Base-by-base conservation (phyloP, 2,329 filamentous ascomycete species). In the Penicillium aurantiogriseum region DNA sequence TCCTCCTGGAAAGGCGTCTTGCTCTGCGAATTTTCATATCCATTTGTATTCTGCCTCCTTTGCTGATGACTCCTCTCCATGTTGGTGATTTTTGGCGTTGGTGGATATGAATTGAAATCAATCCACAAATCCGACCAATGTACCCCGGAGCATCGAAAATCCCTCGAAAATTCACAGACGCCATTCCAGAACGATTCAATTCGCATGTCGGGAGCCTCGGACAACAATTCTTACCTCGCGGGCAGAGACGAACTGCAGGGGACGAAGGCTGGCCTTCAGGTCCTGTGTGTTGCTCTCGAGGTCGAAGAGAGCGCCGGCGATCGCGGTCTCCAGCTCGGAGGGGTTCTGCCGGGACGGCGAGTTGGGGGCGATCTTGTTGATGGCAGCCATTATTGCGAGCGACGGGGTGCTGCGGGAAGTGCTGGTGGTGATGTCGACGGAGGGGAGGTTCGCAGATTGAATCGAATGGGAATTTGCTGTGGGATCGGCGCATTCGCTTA, bases 211-310 rank as follows among this genome's bases (percentile, higher is more conserved):
- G 52, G 59, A 21, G 23, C 43, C 23, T 53, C 23, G 29, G 29
- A 23, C 36, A 46, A 51, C 53, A 63, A 63, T 64, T 67, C 92
- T 92, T 89, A 99, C 94, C 93, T 99, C 94, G 82, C 92, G 91
- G 79, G 94, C 94, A 83, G 91, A 96, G 80, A 95, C 91, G 82
- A 99, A 92, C 87, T 99, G 94, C 82, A 99, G 88, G 81, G 94
- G 94, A 78, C 94, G 89, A 78, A 99, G 89, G 73, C 92, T 89
- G 76, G 86, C 87, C 90, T 93, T 96, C 83, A 99, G 90, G 83
- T 99, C 94, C 80, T 92, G 85, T 77, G 94, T 96, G 88, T 97
- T 97, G 85, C 88, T 92, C 91, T 99, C 94, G 82, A 99, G 91
- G 78, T 99, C 94, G 85, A 89, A 95, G 69, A 99, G 91, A 83